phyloP scores from a whole-genome alignment of 139 green algal genomes.

The Nannochloris sp. region DNA sequence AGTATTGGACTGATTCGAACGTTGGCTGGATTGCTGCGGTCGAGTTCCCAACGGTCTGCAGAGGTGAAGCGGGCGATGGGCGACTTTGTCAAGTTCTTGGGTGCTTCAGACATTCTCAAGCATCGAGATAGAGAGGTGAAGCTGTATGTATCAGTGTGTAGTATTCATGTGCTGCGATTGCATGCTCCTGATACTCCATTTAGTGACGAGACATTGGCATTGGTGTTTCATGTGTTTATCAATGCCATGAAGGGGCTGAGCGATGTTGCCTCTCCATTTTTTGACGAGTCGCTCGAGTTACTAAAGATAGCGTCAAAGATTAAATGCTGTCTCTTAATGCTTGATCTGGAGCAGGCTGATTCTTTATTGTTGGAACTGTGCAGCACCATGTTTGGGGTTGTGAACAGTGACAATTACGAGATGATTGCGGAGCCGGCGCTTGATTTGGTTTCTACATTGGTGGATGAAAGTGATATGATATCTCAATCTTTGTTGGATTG shows the following conservation, averaged over 20 bases:
- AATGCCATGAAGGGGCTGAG: constrained; percentile 37
- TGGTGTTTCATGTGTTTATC: constrained; percentile 46
- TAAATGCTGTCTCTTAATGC: constrained; percentile 47
- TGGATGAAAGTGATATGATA: constrained; percentile 56
- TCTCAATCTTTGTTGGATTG: constrained; percentile 48
- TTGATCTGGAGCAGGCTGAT: constrained; percentile 42
- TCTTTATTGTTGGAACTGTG: constrained; percentile 36
- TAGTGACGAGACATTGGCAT: constrained; percentile 34
- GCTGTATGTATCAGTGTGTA: constrained; percentile 37
- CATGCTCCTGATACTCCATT: constrained; percentile 55
- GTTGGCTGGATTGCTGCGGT: constrained; percentile 18
- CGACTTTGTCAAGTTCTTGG: constrained; percentile 26
- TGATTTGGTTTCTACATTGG: constrained; percentile 34
- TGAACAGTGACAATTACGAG: constrained; percentile 36
- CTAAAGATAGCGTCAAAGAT: constrained; percentile 44
- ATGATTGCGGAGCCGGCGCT: constrained; percentile 11
- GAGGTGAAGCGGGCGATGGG: constrained; percentile 15
- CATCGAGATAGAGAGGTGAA: constrained; percentile 57
- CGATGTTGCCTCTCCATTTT: constrained; percentile 34
- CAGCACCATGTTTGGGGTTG: constrained; percentile 30
- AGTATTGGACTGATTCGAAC: too few relatives aligned
- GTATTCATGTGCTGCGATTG: constrained; percentile 43
- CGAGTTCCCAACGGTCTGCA: constrained; percentile 31
- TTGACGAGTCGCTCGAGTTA: constrained; percentile 36
- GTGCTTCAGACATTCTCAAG: constrained; percentile 16